Percentiles rank a stretch among this genome's conserved stretches.
Evolutionary conservation across 23 red algal genomes (phyloP).

Genomic region (Pyropia yezoensis): DNA sequence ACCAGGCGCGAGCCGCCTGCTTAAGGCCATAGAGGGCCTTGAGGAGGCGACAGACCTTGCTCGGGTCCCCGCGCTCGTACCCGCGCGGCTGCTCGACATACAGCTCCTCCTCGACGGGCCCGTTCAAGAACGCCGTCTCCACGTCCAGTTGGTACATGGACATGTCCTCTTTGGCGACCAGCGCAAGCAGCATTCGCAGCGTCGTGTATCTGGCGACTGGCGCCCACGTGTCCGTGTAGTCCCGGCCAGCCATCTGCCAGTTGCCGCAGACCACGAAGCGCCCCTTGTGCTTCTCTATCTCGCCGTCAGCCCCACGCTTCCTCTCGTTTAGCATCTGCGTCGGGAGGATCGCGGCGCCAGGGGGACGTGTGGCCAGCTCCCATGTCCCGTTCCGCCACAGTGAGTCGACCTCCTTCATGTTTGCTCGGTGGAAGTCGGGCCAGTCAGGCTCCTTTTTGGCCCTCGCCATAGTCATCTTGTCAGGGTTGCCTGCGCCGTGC

Average conservation of each 20-base stretch:
- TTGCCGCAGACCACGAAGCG: slow-evolving; percentile 14
- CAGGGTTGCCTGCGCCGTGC: too few relatives aligned
- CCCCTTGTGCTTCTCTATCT: slow-evolving; percentile 19
- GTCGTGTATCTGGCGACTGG: slow-evolving; percentile 33
- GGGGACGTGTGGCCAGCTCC: neutral
- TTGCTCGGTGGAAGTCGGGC: too few relatives aligned
- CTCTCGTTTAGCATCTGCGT: too few relatives aligned
- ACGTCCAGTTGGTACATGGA: slow-evolving; percentile 23
- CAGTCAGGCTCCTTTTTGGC: too few relatives aligned
- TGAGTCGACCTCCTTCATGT: too few relatives aligned
- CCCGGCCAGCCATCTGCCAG: neutral
- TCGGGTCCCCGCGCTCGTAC: neutral
- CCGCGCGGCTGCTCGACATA: slow-evolving; percentile 31
- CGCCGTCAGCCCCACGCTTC: neutral
- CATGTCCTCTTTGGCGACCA: neutral
- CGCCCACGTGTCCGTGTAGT: slow-evolving; percentile 25
- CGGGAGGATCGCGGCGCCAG: too few relatives aligned
- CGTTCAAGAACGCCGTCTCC: slow-evolving; percentile 23
- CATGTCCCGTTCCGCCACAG: neutral
- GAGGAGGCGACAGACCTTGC: slow-evolving; percentile 19
- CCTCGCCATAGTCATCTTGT: too few relatives aligned
- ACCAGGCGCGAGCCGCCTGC: slow-evolving; percentile 16
- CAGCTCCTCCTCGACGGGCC: slow-evolving; percentile 1
- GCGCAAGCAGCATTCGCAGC: slow-evolving; percentile 10
- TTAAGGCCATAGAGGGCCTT: slow-evolving; percentile 28